Percentiles rank a stretch among this genome's conserved stretches.
Conservation (phyloP, 2,329 filamentous ascomycete genomes). For the Fusarium sp. region DNA sequence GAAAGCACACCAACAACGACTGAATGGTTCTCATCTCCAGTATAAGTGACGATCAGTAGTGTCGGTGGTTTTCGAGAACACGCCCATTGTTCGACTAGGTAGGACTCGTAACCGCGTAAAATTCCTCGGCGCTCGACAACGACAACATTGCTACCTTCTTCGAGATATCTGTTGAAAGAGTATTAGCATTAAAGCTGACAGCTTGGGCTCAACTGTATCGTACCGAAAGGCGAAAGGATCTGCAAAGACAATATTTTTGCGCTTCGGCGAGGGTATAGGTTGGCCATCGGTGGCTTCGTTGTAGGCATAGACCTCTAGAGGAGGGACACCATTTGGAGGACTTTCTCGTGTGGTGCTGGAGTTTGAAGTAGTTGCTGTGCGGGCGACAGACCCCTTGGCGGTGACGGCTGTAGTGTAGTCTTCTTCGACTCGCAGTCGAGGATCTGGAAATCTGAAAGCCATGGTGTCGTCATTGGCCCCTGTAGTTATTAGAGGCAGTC, state of each 20-base stretch:
- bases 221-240: conserved; percentile 71
- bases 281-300: conserved; percentile 34
- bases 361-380: conserved; percentile 34
- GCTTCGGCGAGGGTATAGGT: conserved; percentile 36
- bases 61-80: conserved; percentile 92
- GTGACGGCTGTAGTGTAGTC: conserved; percentile 38
- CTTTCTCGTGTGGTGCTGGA: conserved; percentile 37
- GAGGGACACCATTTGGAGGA: conserved; percentile 41
- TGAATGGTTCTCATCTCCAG: conserved; percentile 83
- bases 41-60: conserved; percentile 92
- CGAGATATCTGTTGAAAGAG: conserved; percentile 72
- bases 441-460: conserved; percentile 56
- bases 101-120: conserved; percentile 89
- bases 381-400: conserved; percentile 41
- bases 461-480: conserved; percentile 54
- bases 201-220: conserved; percentile 28
- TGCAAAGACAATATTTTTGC: conserved; percentile 67
- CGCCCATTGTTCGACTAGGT: conserved; percentile 97
- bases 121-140: conserved; percentile 79
- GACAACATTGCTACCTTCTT: conserved; percentile 82
- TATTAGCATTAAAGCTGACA: conserved; percentile 21
- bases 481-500: conserved; percentile 35
- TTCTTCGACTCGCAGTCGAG: conserved; percentile 49
- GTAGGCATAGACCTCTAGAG: conserved; percentile 37
- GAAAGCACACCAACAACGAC: conserved; percentile 85